These are phyloP conservation scores for Deuterostichococcus epilithicus DNA, from an alignment of 139 green algal genomes.

Conservation along the genomic window DNA sequence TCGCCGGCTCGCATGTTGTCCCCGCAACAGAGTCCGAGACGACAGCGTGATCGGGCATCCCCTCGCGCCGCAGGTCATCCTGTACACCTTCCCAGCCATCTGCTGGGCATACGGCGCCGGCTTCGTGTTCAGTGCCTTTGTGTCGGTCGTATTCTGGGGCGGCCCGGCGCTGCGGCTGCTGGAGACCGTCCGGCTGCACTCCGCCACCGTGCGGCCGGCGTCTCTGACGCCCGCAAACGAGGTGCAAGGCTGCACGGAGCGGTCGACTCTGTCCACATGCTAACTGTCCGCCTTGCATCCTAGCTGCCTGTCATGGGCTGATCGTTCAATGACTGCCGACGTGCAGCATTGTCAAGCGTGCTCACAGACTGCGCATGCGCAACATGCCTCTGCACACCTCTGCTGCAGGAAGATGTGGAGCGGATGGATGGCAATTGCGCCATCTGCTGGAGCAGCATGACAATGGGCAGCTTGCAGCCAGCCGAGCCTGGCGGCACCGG, in stretches of 20 bases:
- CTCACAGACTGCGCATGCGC: no score
- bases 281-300: no score
- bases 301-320: no score
- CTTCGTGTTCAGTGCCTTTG: constrained; percentile 67
- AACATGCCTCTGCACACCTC: no score
- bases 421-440: constrained; percentile 72
- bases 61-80: constrained; percentile 63
- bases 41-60: no score
- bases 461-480: not conserved
- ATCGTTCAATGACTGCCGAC: no score
- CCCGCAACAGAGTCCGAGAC: no score
- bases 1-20: no score
- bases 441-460: constrained; percentile 76
- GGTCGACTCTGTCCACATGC: no score
- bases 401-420: constrained; percentile 51
- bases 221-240: not conserved
- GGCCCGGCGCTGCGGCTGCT: constrained; percentile 32
- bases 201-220: constrained; percentile 8
- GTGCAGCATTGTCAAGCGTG: not conserved
- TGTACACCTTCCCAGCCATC: constrained; percentile 76
- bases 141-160: constrained; percentile 75
- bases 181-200: constrained; percentile 22
- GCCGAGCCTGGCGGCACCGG: not conserved
- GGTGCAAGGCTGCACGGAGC: not conserved
- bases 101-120: constrained; percentile 85